Conservation (phyloP, 1,284 basidiomycete species). For the Puccinia horiana region DNA sequence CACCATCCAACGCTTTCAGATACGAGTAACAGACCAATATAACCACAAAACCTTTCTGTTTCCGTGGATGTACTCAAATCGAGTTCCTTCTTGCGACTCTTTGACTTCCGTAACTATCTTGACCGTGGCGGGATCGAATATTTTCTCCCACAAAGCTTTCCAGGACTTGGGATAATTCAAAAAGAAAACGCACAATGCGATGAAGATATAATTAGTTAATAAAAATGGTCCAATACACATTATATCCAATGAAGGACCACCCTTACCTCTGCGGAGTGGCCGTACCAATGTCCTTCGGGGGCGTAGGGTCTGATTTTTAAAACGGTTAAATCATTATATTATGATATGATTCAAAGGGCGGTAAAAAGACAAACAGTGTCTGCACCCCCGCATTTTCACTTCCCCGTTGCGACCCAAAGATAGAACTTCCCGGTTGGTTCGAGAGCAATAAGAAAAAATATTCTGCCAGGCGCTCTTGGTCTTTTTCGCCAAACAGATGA, state of each 20-base stretch:
- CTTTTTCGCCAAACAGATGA: constrained; percentile 20
- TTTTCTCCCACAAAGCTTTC: constrained; percentile 3
- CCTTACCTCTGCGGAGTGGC: constrained; percentile 21
- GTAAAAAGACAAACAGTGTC: constrained; percentile 16
- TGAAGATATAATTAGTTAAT: neutral
- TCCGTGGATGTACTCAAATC: constrained; percentile 20
- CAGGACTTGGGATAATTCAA: neutral
- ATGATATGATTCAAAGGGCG: neutral
- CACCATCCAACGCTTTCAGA: neutral
- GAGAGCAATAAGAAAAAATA: constrained; percentile 13
- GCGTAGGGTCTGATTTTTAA: constrained; percentile 4
- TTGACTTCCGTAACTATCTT: constrained; percentile 21
- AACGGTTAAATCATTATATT: neutral
- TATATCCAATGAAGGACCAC: neutral
- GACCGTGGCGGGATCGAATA: constrained; percentile 12
- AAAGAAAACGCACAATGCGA: neutral
- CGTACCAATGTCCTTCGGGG: constrained; percentile 13
- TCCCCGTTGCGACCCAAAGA: constrained; percentile 18
- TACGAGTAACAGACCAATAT: constrained; percentile 27
- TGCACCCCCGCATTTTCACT: constrained; percentile 10
- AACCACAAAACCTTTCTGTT: constrained; percentile 32
- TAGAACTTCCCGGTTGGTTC: constrained; percentile 25
- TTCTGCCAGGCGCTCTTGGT: constrained; percentile 8
- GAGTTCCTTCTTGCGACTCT: constrained; percentile 24
- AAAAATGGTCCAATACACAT: neutral